Evolutionary conservation across 2,329 filamentous ascomycete species (phyloP).

Genomic region (Fusarium buxicola): DNA sequence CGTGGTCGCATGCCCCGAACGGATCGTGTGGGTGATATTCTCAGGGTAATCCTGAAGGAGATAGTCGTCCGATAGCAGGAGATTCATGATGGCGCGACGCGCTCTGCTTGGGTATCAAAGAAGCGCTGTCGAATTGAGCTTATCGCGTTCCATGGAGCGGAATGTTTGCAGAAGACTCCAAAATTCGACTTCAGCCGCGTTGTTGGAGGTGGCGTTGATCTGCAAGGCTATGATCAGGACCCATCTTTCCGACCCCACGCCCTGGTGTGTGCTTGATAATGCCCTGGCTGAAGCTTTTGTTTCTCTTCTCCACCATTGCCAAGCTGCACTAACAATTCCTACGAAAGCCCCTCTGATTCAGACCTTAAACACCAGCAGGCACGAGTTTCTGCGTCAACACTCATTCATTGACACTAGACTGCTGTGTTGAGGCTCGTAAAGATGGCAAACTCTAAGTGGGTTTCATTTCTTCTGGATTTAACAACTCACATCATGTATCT

Average conservation of each 20-base stretch:
- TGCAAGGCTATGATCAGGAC: constrained; percentile 50
- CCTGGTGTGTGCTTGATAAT: constrained; percentile 31
- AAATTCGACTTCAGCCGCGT: constrained; percentile 44
- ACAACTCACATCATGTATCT: constrained; percentile 16
- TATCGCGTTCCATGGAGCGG: constrained; percentile 37
- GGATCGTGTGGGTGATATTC: constrained; percentile 86
- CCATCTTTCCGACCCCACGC: constrained; percentile 6
- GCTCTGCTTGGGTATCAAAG: not conserved
- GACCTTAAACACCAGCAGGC: constrained; percentile 25
- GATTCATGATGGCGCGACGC: constrained; percentile 60
- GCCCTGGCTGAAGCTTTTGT: constrained; percentile 24
- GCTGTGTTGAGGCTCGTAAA: constrained; percentile 18
- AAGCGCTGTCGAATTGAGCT: constrained; percentile 14
- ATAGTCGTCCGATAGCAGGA: constrained; percentile 71
- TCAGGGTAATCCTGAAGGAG: constrained; percentile 87
- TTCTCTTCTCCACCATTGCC: constrained; percentile 21
- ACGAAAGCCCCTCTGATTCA: constrained; percentile 38
- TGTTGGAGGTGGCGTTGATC: constrained; percentile 30
- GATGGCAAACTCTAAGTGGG: constrained; percentile 69
- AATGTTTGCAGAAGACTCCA: constrained; percentile 31
- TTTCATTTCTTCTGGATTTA: not conserved
- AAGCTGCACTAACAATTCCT: constrained; percentile 46
- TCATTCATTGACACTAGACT: constrained; percentile 6
- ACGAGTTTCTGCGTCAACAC: constrained; percentile 4
- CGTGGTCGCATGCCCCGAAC: constrained; percentile 74